Base-by-base conservation (phyloP, 805 yeast genomes). In the Sungouiozyma ichnusensis region DNA sequence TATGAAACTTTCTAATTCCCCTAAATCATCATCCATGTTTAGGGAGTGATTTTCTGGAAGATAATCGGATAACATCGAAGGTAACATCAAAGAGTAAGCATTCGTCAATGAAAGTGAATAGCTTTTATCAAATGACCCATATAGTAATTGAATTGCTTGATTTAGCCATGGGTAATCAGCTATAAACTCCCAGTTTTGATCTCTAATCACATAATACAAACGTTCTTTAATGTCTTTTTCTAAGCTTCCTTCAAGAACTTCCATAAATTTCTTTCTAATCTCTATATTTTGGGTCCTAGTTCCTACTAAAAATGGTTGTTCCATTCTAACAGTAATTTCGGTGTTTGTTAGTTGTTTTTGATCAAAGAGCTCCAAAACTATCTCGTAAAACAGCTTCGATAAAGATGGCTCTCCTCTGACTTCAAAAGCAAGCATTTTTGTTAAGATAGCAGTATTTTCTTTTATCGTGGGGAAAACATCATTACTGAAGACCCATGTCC, bases 141-240 rank as follows among this genome's bases (percentile, higher is more conserved):
- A 85, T 5, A 92, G 63, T 20, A 94, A 63, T 56, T 88, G 96
- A 16, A 85, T 68, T 0, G 95, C 97, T 60, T 90, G 97, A 58
- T 86, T 86, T 47, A 90, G 64, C 98, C 98, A 92, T 35, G 87
- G 84, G 53, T 83, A 84, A 50, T 92, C 98, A 0, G 94, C 88
- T 33, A 92, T 66, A 49, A 76, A 82, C 57, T 92, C 99, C 99
- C 99, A 92, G 54, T 86, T 90, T 59, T 92, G 99, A 53, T 92
- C 97, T 33, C 90, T 69, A n/a, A 94, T 74, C 7, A 90, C 81
- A 52, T 94, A 94, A 48, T 81, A 78, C 31, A 92, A 66, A 44
- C 98, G 71, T 58, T 85, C 86, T 50, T 76, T 74, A 18, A 87
- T 71, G 49, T 84, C 87, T 39, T 69, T 73, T 46, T 88, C 96